phyloP scores from a whole-genome alignment of 2,329 filamentous ascomycete genomes.

The Paracamarosporium sp. region DNA sequence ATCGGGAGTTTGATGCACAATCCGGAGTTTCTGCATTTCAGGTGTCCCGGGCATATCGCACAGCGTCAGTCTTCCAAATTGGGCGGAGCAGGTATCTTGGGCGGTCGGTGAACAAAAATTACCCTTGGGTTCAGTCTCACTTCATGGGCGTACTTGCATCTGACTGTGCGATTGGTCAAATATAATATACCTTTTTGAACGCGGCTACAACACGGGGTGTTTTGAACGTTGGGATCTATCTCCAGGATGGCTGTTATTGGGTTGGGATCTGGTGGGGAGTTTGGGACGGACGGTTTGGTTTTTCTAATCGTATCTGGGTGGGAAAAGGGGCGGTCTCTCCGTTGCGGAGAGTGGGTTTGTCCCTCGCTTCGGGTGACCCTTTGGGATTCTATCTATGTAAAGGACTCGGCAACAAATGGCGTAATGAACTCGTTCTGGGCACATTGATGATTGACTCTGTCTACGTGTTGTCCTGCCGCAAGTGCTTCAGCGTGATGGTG shows the following conservation, averaged over 20 bases:
- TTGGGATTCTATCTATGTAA: constrained; percentile 25
- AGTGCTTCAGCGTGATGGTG: neutral
- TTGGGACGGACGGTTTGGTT: constrained; percentile 15
- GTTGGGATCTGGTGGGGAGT: constrained; percentile 30
- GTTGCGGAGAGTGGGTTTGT: constrained; percentile 18
- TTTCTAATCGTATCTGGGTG: constrained; percentile 23
- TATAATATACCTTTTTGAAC: constrained; percentile 38
- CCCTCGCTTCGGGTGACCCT: constrained; percentile 24
- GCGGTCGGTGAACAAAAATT: constrained; percentile 41
- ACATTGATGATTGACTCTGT: neutral
- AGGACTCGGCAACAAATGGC: constrained; percentile 13
- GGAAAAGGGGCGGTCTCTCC: constrained; percentile 21
- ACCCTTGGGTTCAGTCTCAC: constrained; percentile 36
- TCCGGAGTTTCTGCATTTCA: constrained; percentile 53
- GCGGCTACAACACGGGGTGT: constrained; percentile 35
- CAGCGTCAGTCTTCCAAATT: constrained; percentile 45
- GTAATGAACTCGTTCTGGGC: constrained; percentile 12
- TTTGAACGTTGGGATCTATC: constrained; percentile 25
- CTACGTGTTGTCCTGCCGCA: neutral
- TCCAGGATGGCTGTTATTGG: constrained; percentile 1
- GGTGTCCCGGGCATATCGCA: constrained; percentile 48
- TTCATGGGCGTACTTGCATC: constrained; percentile 41
- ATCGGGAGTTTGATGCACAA: constrained; percentile 46
- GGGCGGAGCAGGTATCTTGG: constrained; percentile 41
- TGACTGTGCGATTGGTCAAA: constrained; percentile 23